Base-by-base conservation (phyloP, 208 protist genomes). In the Trypanosoma brucei region DNA sequence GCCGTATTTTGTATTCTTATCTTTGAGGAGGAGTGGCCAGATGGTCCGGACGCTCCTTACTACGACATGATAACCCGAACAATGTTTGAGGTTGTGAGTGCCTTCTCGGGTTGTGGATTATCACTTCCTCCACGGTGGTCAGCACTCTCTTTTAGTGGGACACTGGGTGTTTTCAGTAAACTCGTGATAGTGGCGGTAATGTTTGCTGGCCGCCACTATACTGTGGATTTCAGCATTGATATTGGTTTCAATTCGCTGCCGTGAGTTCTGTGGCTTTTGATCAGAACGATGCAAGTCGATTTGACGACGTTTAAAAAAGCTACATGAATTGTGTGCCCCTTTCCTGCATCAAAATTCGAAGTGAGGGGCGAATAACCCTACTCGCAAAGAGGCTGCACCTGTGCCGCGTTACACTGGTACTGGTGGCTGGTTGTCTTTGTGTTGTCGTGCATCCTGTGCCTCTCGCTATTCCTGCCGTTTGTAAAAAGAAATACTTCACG, bases 31-130 rank as follows among this genome's bases (percentile, higher is more conserved):
- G 13, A 37, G 35, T 31, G 33, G 3, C 59, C 88, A 40, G 48
- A 55, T 2, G 46, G 48, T 39, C 45, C 84, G 11, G n/a, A 53
- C 2, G 63, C 62, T 37, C 76, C 74, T 0, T 80, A 75, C 37
- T 89, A 88, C 57, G 86, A 89, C 60, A 63, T 82, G 4, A 85
- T 87, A 75, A 89, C 83, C 31, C 79, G 86, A 30, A 79, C 75
- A 9, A 65, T 93, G 36, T 93, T 93, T 65, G 83, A 93, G 52
- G 71, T 90, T 48, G 76, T 93, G 35, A 93, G 86, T 61, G 77
- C 81, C 13, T 89, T 90, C 55, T 52, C 82, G 35, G 78, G 81
- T 42, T 88, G 83, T 59, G 82, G 81, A 7, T 66, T 93, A 1
- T 93, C 86, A 1, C 79, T 90, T 35, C 56, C 70, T n/a, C 37